Evolutionary conservation across 805 yeast species (phyloP), one percentile per base, ranked within the genome.

Genomic region (Phaffomyces opuntiae): DNA sequence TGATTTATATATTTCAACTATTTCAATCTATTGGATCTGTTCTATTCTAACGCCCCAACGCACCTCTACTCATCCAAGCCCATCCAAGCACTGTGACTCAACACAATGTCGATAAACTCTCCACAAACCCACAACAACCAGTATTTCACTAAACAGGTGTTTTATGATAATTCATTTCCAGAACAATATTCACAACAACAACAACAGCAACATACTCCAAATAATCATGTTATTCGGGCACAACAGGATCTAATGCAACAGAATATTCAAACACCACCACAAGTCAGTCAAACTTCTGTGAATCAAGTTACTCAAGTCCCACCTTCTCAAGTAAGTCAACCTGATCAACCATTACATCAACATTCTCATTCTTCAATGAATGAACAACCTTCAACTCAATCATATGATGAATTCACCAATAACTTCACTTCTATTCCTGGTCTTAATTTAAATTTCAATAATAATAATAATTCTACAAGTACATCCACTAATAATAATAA

Each of bases 381-480:
- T 25, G 38, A 39, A 19, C 49, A 40, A 25, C 38, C 40, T 9
- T 27, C 45, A 14, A 17, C 40, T 7, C 46, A 46, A 37, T 38
- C 50, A 13, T 44, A 48, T n/a, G 49, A 50, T 9, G 53, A 48
- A 33, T 50, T 48, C 42, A 43, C 49, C 12, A 55, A 51, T 34
- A 55, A 51, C 43, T 54, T 51, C 50, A 48, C 54, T 16, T 47
- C 53, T 19, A 52, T 54, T 21, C 49, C 52, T 34, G 50, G 54
- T 13, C 49, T 53, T 17, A 49, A 49, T 36, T 25, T 55, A 29
- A 53, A 46, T n/a, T 51, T 53, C 43, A 49, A 45, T 27, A 32
- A 42, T 13, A 34, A 24, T 9, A 34, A 27, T 29, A 40, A 35
- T 25, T 35, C 36, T 31, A 39, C 24, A 21, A 6, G 24, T 14